phyloP scores from a whole-genome alignment of 192 early-diverging fungal genomes.

The Rhizophagus sp. region DNA sequence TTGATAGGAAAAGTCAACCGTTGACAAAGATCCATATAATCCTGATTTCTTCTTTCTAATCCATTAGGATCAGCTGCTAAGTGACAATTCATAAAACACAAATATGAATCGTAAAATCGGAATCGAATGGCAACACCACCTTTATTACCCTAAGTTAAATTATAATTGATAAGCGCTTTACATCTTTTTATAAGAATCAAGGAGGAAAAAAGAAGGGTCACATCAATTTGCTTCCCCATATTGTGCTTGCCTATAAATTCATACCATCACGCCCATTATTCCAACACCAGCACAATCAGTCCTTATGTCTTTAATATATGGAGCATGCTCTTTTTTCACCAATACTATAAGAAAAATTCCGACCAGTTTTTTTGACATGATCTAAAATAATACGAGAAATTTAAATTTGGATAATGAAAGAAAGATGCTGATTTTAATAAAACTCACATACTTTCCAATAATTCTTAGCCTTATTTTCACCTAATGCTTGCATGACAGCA shows the following conservation, averaged over 20 bases:
- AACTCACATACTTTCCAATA: conserved; percentile 60
- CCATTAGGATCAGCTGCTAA: conserved; percentile 82
- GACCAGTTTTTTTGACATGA: conserved; percentile 82
- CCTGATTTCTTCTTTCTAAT: conserved; percentile 82
- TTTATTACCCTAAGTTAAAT: conserved; percentile 82
- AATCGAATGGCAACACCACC: conserved; percentile 86
- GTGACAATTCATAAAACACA: conserved; percentile 90
- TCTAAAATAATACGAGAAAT: conserved; percentile 31
- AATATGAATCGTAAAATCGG: conserved; percentile 72
- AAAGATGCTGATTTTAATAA: conserved; percentile 11
- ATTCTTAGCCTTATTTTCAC: conserved; percentile 35
- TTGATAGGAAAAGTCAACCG: conserved; percentile 60
- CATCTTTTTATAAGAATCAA: background rate
- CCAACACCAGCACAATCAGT: conserved; percentile 79
- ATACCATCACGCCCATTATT: conserved; percentile 74
- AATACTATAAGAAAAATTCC: conserved; percentile 88
- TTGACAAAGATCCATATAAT: conserved; percentile 83
- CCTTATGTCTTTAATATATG: conserved; percentile 63
- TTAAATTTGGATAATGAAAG: background rate
- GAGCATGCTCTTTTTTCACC: conserved; percentile 51
- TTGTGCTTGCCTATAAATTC: background rate
- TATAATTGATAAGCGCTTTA: background rate
- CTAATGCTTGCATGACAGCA: conserved; percentile 69
- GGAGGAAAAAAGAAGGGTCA: background rate
- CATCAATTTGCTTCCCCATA: background rate